Conservation (phyloP, 1,139 yeast genomes). For the Candida glucosophila region DNA sequence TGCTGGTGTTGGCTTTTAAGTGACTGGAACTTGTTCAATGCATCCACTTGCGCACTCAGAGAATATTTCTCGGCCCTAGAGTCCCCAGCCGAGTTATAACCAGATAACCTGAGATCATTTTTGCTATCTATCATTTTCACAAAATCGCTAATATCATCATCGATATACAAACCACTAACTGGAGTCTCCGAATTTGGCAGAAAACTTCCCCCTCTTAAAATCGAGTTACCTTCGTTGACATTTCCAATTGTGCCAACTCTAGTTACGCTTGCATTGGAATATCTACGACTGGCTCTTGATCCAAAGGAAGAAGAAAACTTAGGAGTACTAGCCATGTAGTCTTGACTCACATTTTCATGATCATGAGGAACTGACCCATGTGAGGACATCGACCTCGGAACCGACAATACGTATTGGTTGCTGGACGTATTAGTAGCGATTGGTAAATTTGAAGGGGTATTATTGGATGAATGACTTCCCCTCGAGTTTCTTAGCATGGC, state of each 20-base stretch:
- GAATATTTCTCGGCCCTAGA: constrained; percentile 7
- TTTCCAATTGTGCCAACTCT: constrained; percentile 20
- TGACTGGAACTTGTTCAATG: constrained; percentile 29
- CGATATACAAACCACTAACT: constrained; percentile 37
- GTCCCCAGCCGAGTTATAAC: constrained; percentile 6
- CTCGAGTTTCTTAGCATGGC: constrained; percentile 45
- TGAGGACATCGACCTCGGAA: constrained; percentile 35
- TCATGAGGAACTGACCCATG: constrained; percentile 24
- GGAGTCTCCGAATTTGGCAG: constrained; percentile 32
- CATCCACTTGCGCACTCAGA: constrained; percentile 13
- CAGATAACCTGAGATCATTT: constrained; percentile 35
- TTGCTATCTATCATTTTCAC: constrained; percentile 73
- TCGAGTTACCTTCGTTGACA: constrained; percentile 14
- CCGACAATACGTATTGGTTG: constrained; percentile 12
- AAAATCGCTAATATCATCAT: constrained; percentile 74
- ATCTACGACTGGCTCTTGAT: constrained; percentile 39
- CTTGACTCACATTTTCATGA: constrained; percentile 17
- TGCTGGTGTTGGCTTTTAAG: constrained; percentile 36
- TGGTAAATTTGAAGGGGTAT: constrained; percentile 24
- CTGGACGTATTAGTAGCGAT: constrained; percentile 9
- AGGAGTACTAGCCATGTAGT: constrained; percentile 25
- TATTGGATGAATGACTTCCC: constrained; percentile 22
- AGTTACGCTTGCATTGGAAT: constrained; percentile 28
- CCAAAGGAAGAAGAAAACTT: constrained; percentile 52
- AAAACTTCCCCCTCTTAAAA: constrained; percentile 27